These are phyloP conservation scores for Microbotryomycetes sp. DNA, from an alignment of 1,284 basidiomycete species.

Conservation along the genomic window DNA sequence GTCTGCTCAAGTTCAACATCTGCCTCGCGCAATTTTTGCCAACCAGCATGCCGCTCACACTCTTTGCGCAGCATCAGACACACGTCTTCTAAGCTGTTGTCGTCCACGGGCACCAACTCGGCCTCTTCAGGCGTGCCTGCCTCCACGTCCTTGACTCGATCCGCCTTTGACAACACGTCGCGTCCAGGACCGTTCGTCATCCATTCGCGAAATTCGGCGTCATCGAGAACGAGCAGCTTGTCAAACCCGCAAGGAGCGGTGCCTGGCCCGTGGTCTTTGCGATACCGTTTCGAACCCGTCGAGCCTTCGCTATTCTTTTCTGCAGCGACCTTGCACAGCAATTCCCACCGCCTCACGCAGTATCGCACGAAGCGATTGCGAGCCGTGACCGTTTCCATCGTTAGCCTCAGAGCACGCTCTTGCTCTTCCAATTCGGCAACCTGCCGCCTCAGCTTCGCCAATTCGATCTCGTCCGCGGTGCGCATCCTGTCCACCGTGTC, in stretches of 20 bases:
- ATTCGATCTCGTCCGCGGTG: background rate
- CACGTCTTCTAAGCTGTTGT: constrained; percentile 39
- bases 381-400: constrained; percentile 10
- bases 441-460: background rate
- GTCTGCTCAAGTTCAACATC: constrained; percentile 63
- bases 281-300: background rate
- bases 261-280: constrained; percentile 1
- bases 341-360: constrained; percentile 27
- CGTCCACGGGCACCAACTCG: constrained; percentile 38
- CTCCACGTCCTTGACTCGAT: constrained; percentile 5
- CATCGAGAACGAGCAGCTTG: constrained; percentile 66
- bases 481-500: background rate
- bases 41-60: constrained; percentile 69
- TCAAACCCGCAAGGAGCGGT: constrained; percentile 66
- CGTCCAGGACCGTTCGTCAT: constrained; percentile 44
- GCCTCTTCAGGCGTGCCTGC: constrained; percentile 53
- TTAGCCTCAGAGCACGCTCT: background rate
- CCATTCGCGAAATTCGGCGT: constrained; percentile 61
- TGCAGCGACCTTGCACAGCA: constrained; percentile 23
- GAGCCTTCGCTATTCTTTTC: constrained; percentile 5
- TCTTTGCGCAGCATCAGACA: constrained; percentile 66
- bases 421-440: constrained; percentile 4
- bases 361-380: constrained; percentile 18
- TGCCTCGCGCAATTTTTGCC: constrained; percentile 64
- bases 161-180: constrained; percentile 7